Evolutionary conservation across 179 eudicot genomes (phyloP).

Genomic region (Heliamphora pulchella): DNA sequence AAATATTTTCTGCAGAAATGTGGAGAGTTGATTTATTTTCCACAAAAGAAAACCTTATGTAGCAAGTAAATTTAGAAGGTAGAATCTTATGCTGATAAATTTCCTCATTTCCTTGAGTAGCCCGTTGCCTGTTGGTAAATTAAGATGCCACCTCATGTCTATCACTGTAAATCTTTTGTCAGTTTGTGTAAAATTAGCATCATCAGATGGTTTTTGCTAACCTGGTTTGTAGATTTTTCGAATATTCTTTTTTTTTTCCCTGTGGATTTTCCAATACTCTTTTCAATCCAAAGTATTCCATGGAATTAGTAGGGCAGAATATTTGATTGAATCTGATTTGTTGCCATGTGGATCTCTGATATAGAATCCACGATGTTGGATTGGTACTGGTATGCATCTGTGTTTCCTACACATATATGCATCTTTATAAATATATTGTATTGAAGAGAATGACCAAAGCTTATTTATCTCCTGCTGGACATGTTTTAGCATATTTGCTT

Average conservation of each 20-base stretch:
- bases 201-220: neutral
- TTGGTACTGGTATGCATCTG: neutral
- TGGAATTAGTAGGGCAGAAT: neutral
- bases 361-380: neutral
- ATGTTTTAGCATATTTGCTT: neutral
- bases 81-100: neutral
- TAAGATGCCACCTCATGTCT: neutral
- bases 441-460: neutral
- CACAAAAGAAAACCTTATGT: neutral
- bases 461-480: neutral
- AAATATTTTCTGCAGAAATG: neutral
- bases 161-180: neutral
- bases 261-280: neutral
- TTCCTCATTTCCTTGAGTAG: neutral
- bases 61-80: neutral
- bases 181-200: neutral
- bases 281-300: neutral
- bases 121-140: neutral
- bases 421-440: neutral
- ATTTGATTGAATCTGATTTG: conserved; percentile 2
- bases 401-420: neutral
- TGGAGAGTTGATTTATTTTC: neutral
- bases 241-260: neutral
- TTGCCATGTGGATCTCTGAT: conserved; percentile 3
- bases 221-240: neutral